phyloP scores from a whole-genome alignment of 1,284 basidiomycete genomes.

The Wolfiporia cocos region DNA sequence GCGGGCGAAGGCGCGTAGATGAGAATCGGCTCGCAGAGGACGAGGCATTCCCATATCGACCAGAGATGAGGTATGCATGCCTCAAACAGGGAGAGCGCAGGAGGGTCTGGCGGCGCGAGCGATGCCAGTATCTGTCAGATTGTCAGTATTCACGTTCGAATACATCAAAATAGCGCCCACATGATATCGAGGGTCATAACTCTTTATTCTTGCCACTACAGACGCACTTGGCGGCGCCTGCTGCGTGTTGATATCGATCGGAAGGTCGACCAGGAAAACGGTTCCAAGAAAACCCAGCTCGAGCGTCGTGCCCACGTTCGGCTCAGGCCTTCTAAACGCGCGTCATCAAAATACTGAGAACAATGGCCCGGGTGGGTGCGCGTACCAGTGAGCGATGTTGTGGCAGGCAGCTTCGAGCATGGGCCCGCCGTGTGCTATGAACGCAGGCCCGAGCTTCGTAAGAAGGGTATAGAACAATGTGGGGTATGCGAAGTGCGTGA shows the following conservation, averaged over 20 bases:
- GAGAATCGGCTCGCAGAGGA: conserved; percentile 85
- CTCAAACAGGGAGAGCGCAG: conserved; percentile 72
- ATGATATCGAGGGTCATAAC: conserved; percentile 13
- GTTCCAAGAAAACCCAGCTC: conserved; percentile 81
- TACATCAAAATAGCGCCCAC: background rate
- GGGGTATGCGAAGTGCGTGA: conserved; percentile 82
- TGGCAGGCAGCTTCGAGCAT: conserved; percentile 86
- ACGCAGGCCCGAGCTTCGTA: conserved; percentile 70
- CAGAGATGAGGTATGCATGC: conserved; percentile 77
- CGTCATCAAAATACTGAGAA: conserved; percentile 9
- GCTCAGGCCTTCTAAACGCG: conserved; percentile 67
- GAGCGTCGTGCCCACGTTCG: conserved; percentile 49
- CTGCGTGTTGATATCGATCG: conserved; percentile 62
- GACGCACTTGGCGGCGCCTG: conserved; percentile 42
- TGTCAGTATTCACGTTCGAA: too few relatives aligned
- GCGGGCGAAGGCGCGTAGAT: conserved; percentile 80
- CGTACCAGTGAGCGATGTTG: conserved; percentile 82
- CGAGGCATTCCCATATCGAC: conserved; percentile 91
- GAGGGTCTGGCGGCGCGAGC: conserved; percentile 59
- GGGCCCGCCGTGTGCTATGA: conserved; percentile 67
- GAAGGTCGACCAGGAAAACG: conserved; percentile 69
- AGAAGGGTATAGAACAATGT: conserved; percentile 73
- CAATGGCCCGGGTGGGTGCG: conserved; percentile 9
- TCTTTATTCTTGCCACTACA: conserved; percentile 3
- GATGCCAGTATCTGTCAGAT: conserved; percentile 76